Percentiles rank a stretch among this genome's conserved stretches.
phyloP scores from a whole-genome alignment of 306 rosid genomes.

The Sicyos edulis region DNA sequence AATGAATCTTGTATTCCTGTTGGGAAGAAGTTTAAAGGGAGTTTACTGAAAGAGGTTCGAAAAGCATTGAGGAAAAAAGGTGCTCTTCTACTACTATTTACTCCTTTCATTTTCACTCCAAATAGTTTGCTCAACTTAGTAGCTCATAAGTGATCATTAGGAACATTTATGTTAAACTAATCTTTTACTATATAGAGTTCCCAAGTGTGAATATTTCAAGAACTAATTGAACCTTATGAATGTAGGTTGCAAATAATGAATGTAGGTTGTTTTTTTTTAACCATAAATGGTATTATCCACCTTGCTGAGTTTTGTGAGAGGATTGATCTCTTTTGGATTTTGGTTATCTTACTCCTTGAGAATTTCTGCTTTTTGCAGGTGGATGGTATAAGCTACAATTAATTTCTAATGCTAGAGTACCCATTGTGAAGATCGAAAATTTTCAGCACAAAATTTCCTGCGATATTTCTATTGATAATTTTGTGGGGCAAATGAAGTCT shows the following conservation, averaged over 20 bases:
- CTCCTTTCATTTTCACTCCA: background rate
- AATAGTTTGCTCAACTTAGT: background rate
- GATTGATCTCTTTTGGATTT: background rate
- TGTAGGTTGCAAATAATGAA: background rate
- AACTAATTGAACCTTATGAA: background rate
- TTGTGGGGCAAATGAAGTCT: conserved; percentile 71
- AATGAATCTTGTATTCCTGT: conserved; percentile 49
- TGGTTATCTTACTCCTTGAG: background rate
- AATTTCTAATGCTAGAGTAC: conserved; percentile 67
- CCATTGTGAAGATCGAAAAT: conserved; percentile 63
- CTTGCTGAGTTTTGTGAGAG: background rate
- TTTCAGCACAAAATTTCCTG: conserved; percentile 53
- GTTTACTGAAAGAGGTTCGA: conserved; percentile 41
- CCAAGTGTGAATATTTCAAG: background rate
- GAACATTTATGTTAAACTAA: no score
- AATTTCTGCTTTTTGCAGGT: conserved; percentile 40
- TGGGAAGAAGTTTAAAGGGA: conserved; percentile 54
- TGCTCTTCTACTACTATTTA: conserved; percentile 14
- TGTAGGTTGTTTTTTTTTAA: conserved; percentile 7
- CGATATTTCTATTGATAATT: conserved; percentile 80
- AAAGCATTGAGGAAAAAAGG: conserved; percentile 56
- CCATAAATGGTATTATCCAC: background rate
- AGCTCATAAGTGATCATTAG: background rate
- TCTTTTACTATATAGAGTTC: background rate
- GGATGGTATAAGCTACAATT: conserved; percentile 45